phyloP scores from a whole-genome alignment of 108 stramenopile genomes.

The Cyclostephanos invisitatus region DNA sequence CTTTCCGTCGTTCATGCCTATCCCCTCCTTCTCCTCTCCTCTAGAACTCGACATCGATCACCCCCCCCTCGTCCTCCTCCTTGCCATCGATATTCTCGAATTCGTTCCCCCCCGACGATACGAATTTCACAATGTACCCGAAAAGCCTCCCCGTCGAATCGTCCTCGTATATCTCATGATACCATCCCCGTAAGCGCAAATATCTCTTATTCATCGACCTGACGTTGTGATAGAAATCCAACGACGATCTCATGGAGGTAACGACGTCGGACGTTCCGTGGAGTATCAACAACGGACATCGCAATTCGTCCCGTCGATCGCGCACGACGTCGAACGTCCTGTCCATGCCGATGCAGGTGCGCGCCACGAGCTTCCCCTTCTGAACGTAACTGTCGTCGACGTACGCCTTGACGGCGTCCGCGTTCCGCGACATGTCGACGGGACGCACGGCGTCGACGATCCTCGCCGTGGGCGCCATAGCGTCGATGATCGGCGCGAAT shows the following conservation, averaged over 20 bases:
- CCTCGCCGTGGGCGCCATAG: slow-evolving; percentile 27
- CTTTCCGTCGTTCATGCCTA: no score
- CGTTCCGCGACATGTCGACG: slow-evolving; percentile 35
- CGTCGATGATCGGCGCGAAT: slow-evolving; percentile 35
- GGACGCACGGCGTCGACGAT: slow-evolving; percentile 47
- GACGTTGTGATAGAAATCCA: slow-evolving; percentile 35
- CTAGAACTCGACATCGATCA: no score
- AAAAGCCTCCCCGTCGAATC: slow-evolving; percentile 29
- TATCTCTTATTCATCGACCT: slow-evolving; percentile 30
- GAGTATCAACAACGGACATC: slow-evolving; percentile 27
- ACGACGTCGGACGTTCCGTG: slow-evolving; percentile 40
- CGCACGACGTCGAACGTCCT: slow-evolving; percentile 32
- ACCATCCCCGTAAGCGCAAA: slow-evolving; percentile 25
- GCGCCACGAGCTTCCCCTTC: slow-evolving; percentile 38
- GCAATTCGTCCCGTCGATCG: slow-evolving; percentile 25
- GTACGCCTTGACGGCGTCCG: slow-evolving; percentile 34
- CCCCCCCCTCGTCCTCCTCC: no score
- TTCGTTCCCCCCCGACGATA: slow-evolving; percentile 24
- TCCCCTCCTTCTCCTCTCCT: no score
- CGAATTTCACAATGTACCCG: slow-evolving; percentile 23
- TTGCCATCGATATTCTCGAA: slow-evolving; percentile 30
- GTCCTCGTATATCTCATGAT: slow-evolving; percentile 43
- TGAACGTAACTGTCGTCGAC: slow-evolving; percentile 38
- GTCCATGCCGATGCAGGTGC: slow-evolving; percentile 25
- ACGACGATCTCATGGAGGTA: slow-evolving; percentile 27